Percentiles rank a stretch among this genome's conserved stretches.
Evolutionary conservation across 768 basidiomycete species (phyloP).

Genomic region (Hypsizygus marmoreus): DNA sequence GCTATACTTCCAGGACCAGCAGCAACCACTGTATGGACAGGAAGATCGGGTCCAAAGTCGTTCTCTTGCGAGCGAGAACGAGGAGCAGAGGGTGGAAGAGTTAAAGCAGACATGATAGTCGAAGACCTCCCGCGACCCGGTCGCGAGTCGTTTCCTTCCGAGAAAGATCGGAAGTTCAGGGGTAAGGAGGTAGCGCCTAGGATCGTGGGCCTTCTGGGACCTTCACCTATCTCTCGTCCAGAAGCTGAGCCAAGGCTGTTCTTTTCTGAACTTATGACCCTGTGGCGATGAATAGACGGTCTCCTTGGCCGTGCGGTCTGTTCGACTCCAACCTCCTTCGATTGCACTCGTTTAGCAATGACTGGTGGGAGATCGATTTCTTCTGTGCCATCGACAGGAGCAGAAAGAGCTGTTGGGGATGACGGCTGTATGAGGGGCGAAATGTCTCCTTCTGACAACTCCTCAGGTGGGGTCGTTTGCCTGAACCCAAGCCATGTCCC

Average conservation of each 20-base stretch:
- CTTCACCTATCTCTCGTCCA: too few species aligned
- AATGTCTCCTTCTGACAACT: conserved; percentile 22
- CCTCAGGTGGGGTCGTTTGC: conserved; percentile 35
- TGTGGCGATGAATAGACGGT: conserved; percentile 41
- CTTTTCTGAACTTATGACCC: conserved; percentile 34
- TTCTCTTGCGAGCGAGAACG: conserved; percentile 34
- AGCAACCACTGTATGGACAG: conserved; percentile 44
- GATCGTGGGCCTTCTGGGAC: conserved; percentile 7
- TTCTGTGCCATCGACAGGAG: conserved; percentile 55
- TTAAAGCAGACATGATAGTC: conserved; percentile 38
- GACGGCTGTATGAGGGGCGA: conserved; percentile 10
- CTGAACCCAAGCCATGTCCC: conserved; percentile 49
- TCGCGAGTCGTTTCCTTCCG: conserved; percentile 22
- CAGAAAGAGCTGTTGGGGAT: conserved; percentile 12
- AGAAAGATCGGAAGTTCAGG: conserved; percentile 31
- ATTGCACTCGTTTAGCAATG: conserved; percentile 53
- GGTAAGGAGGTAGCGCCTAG: conserved; percentile 8
- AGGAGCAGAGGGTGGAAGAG: conserved; percentile 27
- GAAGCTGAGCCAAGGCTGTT: conserved; percentile 19
- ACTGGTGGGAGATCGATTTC: conserved; percentile 60
- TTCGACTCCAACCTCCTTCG: conserved; percentile 50
- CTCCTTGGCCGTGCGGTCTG: conserved; percentile 39
- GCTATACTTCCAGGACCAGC: conserved; percentile 33
- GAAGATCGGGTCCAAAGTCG: conserved; percentile 43
- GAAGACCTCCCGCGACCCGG: conserved; percentile 31